Base-by-base conservation (phyloP, 345 rosid species). In the Euphorbia pulcherrima region DNA sequence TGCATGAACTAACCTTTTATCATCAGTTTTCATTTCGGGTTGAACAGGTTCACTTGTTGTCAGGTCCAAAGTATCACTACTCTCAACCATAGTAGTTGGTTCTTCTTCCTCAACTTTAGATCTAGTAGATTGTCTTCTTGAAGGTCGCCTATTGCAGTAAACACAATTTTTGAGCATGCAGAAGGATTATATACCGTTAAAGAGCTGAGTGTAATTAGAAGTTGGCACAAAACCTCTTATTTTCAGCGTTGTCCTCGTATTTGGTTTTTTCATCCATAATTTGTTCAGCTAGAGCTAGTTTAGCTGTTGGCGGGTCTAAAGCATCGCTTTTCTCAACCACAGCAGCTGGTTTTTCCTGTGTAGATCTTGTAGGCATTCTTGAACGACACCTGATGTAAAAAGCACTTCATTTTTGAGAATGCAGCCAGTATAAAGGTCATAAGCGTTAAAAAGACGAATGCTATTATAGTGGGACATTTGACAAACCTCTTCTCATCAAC, bases 121-220 rank as follows among this genome's bases (percentile, higher is more conserved):
- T 69, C 72, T 67, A 6, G 70, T 59, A 13, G 76, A 74, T 57
- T 60, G 80, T 61, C 74, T 77, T 68, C 75, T 73, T 12, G 47
- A 33, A 48, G 41, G 73, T 67, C 62, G 68, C 59, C 83, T 70
- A 64, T 63, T 40, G 40, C 4, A 55, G 21, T 60, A 62, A 14
- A 23, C 30, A 20, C 37, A 18, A n/a, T 59, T 26, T n/a, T 10
- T 59, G 26, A 33, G 44, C 30, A 35, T n/a, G 18, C 63, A 21
- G 4, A 21, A 59, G 29, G 41, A 33, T 35, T 23, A 26, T 4
- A 55, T 28, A 30, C 44, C 56, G 29, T 46, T 17, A 21, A 44
- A 17, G n/a, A 64, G 20, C 26, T 30, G 5, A 56, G 33, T 16
- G n/a, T 3, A 4, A 20, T 23, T 44, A 50, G 18, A 33, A 40